A percentile compares a stretch with the other conserved stretches of the same genome.
phyloP scores from a whole-genome alignment of 768 basidiomycete species.

The Russula vinacea region DNA sequence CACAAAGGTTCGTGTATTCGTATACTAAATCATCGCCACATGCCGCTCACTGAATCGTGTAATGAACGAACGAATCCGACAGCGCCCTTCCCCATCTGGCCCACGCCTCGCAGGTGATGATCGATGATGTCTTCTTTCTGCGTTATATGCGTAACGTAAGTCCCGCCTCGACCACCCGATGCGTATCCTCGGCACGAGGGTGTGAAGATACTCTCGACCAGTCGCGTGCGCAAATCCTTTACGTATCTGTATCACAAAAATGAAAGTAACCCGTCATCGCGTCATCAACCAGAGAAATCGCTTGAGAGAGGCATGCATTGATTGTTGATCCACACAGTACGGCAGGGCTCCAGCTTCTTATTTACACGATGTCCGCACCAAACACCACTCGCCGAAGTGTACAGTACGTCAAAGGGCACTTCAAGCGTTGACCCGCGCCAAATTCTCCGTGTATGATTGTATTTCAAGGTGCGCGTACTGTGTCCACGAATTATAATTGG shows the following conservation, averaged over 20 bases:
- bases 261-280: slow-evolving; percentile 51
- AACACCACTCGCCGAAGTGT: slow-evolving; percentile 48
- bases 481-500: too few species aligned
- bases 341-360: slow-evolving; percentile 41
- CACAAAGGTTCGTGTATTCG: not conserved
- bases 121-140: slow-evolving; percentile 41
- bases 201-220: slow-evolving; percentile 53
- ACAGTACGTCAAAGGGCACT: slow-evolving; percentile 34
- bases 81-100: slow-evolving; percentile 41
- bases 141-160: slow-evolving; percentile 45
- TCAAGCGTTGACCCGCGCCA: too few species aligned
- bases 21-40: slow-evolving; percentile 2
- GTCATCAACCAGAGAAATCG: slow-evolving; percentile 37
- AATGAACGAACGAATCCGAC: slow-evolving; percentile 62
- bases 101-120: slow-evolving; percentile 51
- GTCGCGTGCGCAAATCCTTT: slow-evolving; percentile 50
- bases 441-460: not conserved
- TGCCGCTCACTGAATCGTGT: slow-evolving; percentile 62
- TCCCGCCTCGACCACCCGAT: slow-evolving; percentile 2
- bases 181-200: slow-evolving; percentile 28
- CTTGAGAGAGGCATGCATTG: slow-evolving; percentile 39
- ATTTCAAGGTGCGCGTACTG: too few species aligned
- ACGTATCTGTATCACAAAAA: slow-evolving; percentile 68
- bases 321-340: slow-evolving; percentile 42
- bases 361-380: slow-evolving; percentile 56